phyloP scores from a whole-genome alignment of 208 protist species.

The Acanthamoeba healyi region DNA sequence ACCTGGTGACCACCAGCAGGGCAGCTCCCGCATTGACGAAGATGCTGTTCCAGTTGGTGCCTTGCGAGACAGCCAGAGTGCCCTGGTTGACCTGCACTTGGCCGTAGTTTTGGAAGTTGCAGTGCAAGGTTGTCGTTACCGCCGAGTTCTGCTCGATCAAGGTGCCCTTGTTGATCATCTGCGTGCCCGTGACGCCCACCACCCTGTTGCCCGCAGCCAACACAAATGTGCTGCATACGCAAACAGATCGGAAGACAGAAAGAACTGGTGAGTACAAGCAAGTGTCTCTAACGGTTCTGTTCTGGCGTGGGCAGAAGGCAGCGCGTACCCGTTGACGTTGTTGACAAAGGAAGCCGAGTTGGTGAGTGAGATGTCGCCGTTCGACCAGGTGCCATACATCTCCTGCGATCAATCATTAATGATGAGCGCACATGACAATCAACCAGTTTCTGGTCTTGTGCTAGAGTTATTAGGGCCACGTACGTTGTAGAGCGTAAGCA shows the following conservation, averaged over 20 bases:
- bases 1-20: not conserved
- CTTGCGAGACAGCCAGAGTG: not conserved
- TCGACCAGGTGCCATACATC: not conserved
- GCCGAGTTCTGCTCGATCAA: not conserved
- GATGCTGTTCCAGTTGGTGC: constrained; percentile 48
- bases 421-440: no score
- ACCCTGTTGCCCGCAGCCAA: constrained; percentile 2
- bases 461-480: not conserved
- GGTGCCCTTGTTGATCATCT: constrained; percentile 37
- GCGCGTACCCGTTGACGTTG: not conserved
- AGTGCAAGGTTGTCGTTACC: not conserved
- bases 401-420: not conserved
- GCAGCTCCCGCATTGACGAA: not conserved
- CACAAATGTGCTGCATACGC: not conserved
- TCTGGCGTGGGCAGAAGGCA: no score
- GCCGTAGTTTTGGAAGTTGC: constrained; percentile 70
- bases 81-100: not conserved
- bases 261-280: no score
- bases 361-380: constrained; percentile 34
- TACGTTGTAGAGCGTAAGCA: constrained; percentile 60
- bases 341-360: constrained; percentile 53
- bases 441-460: no score
- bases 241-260: not conserved
- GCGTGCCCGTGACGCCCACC: not conserved
- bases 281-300: no score